Evolutionary conservation across 495 filamentous ascomycete species (phyloP).

Genomic region (Talaromyces liani): DNA sequence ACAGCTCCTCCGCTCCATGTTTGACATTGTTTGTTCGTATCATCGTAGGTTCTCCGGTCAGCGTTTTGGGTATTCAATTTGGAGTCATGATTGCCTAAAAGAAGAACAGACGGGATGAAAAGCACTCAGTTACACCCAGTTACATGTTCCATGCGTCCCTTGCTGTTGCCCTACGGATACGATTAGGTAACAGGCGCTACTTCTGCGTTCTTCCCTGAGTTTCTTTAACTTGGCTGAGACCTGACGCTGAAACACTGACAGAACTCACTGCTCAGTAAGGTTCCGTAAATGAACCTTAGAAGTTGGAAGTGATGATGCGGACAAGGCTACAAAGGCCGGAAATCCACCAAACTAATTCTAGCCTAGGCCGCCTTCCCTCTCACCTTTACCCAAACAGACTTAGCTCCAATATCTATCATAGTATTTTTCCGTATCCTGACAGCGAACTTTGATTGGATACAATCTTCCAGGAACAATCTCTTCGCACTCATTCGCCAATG

Average conservation of each 20-base stretch:
- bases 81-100: neutral
- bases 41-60: conserved; percentile 3
- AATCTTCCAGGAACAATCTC: neutral
- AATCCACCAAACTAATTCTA: neutral
- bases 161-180: neutral
- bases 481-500: neutral
- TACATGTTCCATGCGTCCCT: no score
- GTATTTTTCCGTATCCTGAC: neutral
- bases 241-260: no score
- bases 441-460: neutral
- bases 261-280: neutral
- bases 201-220: neutral
- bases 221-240: neutral
- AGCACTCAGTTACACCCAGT: neutral
- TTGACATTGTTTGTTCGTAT: neutral
- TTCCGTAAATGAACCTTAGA: neutral
- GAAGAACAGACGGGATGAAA: neutral
- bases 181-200: neutral
- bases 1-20: neutral
- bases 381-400: neutral
- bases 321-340: neutral
- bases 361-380: neutral
- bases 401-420: neutral
- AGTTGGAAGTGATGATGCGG: neutral
- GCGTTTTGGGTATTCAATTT: conserved; percentile 1